A percentile compares a stretch with the other conserved stretches of the same genome.
These are phyloP conservation scores for Cyclocybe aegerita DNA, from an alignment of 768 basidiomycete genomes.

Conservation along the genomic window DNA sequence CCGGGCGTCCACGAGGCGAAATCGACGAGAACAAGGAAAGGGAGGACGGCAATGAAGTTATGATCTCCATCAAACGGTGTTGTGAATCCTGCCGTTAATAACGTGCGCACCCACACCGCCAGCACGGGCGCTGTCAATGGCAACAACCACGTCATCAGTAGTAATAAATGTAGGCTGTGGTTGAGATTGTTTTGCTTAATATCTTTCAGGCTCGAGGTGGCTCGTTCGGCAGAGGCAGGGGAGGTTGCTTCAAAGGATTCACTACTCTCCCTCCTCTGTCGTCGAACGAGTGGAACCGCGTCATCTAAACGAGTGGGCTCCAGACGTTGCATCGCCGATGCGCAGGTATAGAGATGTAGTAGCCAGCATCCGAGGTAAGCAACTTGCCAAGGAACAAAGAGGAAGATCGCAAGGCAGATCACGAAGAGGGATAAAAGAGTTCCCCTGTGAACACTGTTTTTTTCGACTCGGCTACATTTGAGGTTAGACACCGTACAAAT, in stretches of 20 bases:
- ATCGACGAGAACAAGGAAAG: slow-evolving; percentile 65
- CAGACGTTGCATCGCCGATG: slow-evolving; percentile 26
- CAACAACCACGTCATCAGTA: slow-evolving; percentile 80
- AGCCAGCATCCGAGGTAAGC: slow-evolving; percentile 84
- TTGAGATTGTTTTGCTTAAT: slow-evolving; percentile 35
- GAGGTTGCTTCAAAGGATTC: slow-evolving; percentile 6
- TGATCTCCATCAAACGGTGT: slow-evolving; percentile 86
- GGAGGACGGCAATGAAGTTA: slow-evolving; percentile 60
- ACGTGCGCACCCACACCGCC: slow-evolving; percentile 87
- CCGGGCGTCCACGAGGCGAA: slow-evolving; percentile 51
- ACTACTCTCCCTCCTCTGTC: slow-evolving; percentile 3
- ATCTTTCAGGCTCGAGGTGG: slow-evolving; percentile 11
- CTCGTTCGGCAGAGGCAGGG: neutral
- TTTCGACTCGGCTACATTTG: slow-evolving; percentile 30
- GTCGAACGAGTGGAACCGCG: slow-evolving; percentile 13
- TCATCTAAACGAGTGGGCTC: slow-evolving; percentile 2
- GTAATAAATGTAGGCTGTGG: slow-evolving; percentile 60
- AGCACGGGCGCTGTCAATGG: slow-evolving; percentile 78
- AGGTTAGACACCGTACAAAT: neutral
- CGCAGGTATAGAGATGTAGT: slow-evolving; percentile 73
- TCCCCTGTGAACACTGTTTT: slow-evolving; percentile 39
- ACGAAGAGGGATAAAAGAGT: slow-evolving; percentile 58
- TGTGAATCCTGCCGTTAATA: slow-evolving; percentile 74
- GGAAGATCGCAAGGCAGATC: slow-evolving; percentile 63
- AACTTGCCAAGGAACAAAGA: slow-evolving; percentile 90